Base-by-base conservation (phyloP, 805 yeast species). In the Ogataea trehalophila region DNA sequence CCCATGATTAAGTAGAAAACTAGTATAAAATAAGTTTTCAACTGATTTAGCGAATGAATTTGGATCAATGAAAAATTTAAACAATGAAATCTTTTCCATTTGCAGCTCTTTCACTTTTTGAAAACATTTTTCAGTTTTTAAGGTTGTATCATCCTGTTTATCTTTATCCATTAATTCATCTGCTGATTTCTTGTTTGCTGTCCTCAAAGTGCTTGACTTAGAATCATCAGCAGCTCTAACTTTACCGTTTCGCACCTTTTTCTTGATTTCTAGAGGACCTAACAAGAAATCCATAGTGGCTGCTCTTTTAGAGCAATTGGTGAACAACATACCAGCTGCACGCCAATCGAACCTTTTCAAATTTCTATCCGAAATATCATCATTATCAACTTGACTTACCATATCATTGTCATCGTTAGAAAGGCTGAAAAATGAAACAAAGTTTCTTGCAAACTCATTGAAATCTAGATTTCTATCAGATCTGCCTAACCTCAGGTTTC, bases 21-120 rank as follows among this genome's bases (percentile, higher is more conserved):
- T 85, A 0, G 87, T 75, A 58, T 83, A 87, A 58, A 91, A 91
- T 57, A 92, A 66, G 60, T 88, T 89, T 62, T 92, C 97, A 2
- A 91, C 82, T 1, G 90, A 77, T 61, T 84, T 90, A 1, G 85
- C 72, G 64, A 84, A 91, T 6, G 92, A 83, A 15, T 67, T 51
- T 0, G 97, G 96, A 61, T 92, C 82, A 17, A 91, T 70, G 43
- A 87, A 76, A 55, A 86, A 83, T 51, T 73, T 70, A 59, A 79
- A 87, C 41, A 90, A 69, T 46, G 79, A 79, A 8, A 89, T 71
- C 8, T 71, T 72, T 17, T 55, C 54, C 39, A 80, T 66, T 4
- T 68, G 61, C 39, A 66, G 64, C 2, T 54, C 41, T 16, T 49
- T 48, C 16, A 61, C 35, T 39, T 48, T 56, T 23, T 46, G 47